phyloP scores from a whole-genome alignment of 495 filamentous ascomycete genomes.

The Penicillium canariense region DNA sequence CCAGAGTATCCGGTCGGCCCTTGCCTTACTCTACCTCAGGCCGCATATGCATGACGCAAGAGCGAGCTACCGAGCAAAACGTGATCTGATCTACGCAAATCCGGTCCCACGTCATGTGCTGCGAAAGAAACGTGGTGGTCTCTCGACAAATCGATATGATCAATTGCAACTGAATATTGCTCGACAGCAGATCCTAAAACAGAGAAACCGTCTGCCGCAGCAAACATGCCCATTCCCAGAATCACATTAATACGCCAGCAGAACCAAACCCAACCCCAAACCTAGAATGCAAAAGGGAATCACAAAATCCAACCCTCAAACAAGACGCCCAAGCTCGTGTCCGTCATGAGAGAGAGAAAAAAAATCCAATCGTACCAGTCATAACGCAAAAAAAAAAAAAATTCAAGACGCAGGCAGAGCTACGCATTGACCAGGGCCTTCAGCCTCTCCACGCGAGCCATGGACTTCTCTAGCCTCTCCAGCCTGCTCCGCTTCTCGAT shows the following conservation, averaged over 20 bases:
- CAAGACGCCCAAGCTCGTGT: conserved; percentile 13
- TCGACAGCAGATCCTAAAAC: neutral
- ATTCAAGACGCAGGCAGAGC: neutral
- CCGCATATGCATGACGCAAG: conserved; percentile 13
- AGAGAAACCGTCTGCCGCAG: neutral
- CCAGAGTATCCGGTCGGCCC: neutral
- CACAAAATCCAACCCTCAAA: conserved; percentile 6
- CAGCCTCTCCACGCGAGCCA: conserved; percentile 72
- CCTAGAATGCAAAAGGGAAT: conserved; percentile 9
- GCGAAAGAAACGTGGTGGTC: neutral
- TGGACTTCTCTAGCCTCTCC: conserved; percentile 73
- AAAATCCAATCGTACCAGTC: conserved; percentile 22
- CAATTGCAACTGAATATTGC: neutral
- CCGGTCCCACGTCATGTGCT: neutral
- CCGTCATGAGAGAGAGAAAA: conserved; percentile 7
- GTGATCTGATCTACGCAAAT: neutral
- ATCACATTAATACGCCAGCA: neutral
- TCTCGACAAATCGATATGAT: neutral
- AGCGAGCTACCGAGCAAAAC: conserved; percentile 2
- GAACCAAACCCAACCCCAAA: neutral
- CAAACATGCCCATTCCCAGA: neutral
- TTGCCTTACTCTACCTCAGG: neutral
- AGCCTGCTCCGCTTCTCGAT: conserved; percentile 66
- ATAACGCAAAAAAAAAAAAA: conserved; percentile 16
- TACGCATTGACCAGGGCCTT: conserved; percentile 62